Conservation (phyloP, 169 alveolate genomes). For the Plasmodium ovale region DNA sequence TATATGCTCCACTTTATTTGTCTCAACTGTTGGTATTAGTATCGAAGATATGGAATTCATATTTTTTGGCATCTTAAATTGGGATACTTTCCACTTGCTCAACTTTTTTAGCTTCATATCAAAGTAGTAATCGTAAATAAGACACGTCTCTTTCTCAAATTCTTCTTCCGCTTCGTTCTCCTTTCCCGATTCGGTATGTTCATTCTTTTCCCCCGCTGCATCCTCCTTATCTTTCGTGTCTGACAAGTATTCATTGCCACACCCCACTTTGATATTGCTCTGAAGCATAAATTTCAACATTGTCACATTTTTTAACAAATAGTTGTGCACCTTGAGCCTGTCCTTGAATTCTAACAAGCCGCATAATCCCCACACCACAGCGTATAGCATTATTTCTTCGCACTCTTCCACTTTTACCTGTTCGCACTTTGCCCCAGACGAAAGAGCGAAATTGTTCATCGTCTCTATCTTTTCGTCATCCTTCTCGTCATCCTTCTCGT, state of each 20-base stretch:
- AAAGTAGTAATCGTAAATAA: constrained; percentile 72
- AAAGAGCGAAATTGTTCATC: neutral
- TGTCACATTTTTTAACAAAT: constrained; percentile 50
- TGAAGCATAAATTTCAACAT: constrained; percentile 4
- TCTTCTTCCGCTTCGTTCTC: constrained; percentile 90
- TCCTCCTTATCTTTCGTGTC: neutral
- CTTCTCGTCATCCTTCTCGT: constrained; percentile 4
- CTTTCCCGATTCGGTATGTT: constrained; percentile 86
- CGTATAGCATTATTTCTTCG: constrained; percentile 71
- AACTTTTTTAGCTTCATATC: constrained; percentile 83
- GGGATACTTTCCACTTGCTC: constrained; percentile 91
- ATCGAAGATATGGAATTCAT: constrained; percentile 90
- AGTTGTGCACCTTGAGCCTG: constrained; percentile 66
- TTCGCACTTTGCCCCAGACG: constrained; percentile 41
- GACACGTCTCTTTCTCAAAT: constrained; percentile 79
- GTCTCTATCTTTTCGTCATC: constrained; percentile 43
- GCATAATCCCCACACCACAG: constrained; percentile 74
- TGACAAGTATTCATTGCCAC: neutral
- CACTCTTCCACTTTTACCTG: constrained; percentile 70
- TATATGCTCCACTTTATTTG: constrained; percentile 93
- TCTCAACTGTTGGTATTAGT: constrained; percentile 95
- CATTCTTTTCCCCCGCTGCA: neutral
- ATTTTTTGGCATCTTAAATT: constrained; percentile 89
- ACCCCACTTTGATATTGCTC: neutral
- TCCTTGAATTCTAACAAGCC: constrained; percentile 54